Percentiles rank a stretch among this genome's conserved stretches.
These are phyloP conservation scores for Paramarasmius palmivorus DNA, from an alignment of 1,284 basidiomycete genomes.

Conservation along the genomic window DNA sequence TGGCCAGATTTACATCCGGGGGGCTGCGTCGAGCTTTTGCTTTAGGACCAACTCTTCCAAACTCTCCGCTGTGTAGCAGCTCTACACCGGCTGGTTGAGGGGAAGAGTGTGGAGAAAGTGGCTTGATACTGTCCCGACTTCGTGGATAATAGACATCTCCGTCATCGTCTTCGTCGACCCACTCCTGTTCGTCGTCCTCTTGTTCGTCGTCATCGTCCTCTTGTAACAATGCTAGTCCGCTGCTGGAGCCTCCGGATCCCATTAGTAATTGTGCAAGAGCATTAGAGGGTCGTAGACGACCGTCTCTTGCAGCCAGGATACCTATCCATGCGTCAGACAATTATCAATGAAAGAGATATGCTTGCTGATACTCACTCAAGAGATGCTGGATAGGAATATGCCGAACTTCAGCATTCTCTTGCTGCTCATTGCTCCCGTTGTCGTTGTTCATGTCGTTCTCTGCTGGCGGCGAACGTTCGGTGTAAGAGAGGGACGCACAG, in stretches of 20 bases:
- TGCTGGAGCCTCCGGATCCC: constrained; percentile 20
- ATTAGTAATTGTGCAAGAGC: constrained; percentile 10
- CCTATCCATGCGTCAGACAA: too few relatives aligned
- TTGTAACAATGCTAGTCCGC: too few relatives aligned
- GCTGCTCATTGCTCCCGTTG: not conserved
- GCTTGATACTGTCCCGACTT: too few relatives aligned
- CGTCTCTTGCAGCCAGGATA: not conserved
- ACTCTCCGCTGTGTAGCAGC: constrained; percentile 82
- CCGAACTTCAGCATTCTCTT: not conserved
- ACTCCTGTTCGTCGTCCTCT: not conserved
- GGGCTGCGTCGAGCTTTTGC: constrained; percentile 33
- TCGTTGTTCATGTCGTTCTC: not conserved
- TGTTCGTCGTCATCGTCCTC: constrained; percentile 28
- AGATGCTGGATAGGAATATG: not conserved
- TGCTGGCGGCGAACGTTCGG: not conserved
- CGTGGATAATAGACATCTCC: too few relatives aligned
- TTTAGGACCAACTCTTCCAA: constrained; percentile 69
- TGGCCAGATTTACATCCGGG: constrained; percentile 44
- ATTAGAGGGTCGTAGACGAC: not conserved
- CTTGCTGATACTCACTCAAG: constrained; percentile 1
- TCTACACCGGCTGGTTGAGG: constrained; percentile 74
- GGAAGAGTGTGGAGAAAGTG: constrained; percentile 52
- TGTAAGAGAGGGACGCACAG: not conserved
- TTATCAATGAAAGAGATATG: constrained; percentile 1
- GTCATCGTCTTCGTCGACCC: constrained; percentile 20